Conservation (phyloP, 225 moss, liverwort and hornwort genomes). For the Marchantia polymorpha region DNA sequence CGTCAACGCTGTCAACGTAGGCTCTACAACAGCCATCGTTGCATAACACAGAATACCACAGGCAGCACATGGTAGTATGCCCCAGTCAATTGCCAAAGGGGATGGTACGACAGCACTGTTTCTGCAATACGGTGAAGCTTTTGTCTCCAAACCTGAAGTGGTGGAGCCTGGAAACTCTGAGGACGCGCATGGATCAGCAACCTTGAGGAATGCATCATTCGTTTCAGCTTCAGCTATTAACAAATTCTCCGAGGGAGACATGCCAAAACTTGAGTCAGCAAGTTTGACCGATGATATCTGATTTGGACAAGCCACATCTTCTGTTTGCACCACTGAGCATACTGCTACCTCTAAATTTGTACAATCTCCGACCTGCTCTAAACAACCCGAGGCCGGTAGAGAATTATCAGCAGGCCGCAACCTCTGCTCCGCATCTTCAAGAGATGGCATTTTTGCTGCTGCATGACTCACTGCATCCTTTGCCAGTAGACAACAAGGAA, state of each 20-base stretch:
- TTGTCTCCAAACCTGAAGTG: constrained; percentile 3
- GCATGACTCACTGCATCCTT: constrained; percentile 40
- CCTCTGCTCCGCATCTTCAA: constrained; percentile 10
- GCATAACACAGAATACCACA: constrained; percentile 90
- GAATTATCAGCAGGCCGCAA: constrained; percentile 1
- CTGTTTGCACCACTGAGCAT: constrained; percentile 10
- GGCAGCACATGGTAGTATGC: constrained; percentile 87
- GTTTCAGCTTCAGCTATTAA: constrained; percentile 4
- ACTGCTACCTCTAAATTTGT: neutral
- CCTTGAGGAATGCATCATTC: neutral
- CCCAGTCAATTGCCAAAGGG: constrained; percentile 64
- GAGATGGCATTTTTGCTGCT: constrained; percentile 1
- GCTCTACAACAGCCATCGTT: constrained; percentile 82
- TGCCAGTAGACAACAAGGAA: constrained; percentile 61
- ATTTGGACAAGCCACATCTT: constrained; percentile 13
- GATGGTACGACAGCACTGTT: constrained; percentile 31
- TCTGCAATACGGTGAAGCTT: neutral
- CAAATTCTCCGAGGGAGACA: neutral
- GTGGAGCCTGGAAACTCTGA: neutral
- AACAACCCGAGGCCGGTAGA: neutral
- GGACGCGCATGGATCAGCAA: constrained; percentile 9
- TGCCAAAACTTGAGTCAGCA: neutral
- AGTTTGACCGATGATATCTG: constrained; percentile 3
- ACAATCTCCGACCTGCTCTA: neutral
- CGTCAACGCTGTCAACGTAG: constrained; percentile 49